Conservation (phyloP, 441 rosid genomes). For the Mallotus repandus region DNA sequence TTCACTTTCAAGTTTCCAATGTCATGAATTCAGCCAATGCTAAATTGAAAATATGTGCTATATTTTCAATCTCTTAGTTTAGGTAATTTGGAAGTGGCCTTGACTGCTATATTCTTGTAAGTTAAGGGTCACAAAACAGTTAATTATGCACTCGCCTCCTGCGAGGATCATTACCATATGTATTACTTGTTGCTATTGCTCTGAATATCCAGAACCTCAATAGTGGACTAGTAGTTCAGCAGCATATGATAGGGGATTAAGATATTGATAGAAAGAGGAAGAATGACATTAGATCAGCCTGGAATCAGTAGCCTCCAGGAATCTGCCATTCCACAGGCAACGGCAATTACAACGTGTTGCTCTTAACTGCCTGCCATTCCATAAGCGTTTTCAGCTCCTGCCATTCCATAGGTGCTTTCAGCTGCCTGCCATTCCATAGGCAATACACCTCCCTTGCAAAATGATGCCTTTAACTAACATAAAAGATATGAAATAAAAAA, state of each 20-base stretch:
- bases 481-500: background rate
- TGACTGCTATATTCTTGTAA: background rate
- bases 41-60: background rate
- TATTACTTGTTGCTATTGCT: no score
- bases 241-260: no score
- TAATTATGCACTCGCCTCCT: background rate
- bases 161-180: no score
- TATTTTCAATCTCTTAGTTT: background rate
- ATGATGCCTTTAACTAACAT: background rate
- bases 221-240: no score
- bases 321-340: background rate
- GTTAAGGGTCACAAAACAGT: background rate
- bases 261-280: no score
- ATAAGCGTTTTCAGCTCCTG: no score
- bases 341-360: background rate
- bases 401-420: background rate
- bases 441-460: background rate
- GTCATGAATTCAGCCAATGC: background rate
- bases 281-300: no score
- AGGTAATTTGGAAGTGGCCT: background rate
- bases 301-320: no score
- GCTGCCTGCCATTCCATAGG: background rate
- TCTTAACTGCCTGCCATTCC: background rate
- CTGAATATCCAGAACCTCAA: no score
- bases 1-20: background rate